phyloP scores from a whole-genome alignment of 2,329 filamentous ascomycete species.

The Diplodia intermedia region DNA sequence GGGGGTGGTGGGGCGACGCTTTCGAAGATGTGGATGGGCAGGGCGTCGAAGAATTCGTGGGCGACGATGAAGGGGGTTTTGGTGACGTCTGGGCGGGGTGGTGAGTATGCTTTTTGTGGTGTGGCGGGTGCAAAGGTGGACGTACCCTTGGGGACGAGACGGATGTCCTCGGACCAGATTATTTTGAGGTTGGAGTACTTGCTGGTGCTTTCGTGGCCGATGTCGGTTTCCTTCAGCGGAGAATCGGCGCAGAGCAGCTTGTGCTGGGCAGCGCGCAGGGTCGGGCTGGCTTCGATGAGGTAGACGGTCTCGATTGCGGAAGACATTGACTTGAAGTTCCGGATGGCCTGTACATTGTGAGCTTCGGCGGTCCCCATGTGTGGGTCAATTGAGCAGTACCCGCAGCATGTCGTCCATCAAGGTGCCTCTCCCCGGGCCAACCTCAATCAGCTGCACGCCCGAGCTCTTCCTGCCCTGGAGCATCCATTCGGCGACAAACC shows the following conservation, averaged over 20 bases:
- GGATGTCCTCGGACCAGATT: constrained; percentile 88
- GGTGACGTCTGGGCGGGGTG: constrained; percentile 59
- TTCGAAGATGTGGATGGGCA: constrained; percentile 95
- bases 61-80: constrained; percentile 92
- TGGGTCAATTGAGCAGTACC: constrained; percentile 58
- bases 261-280: constrained; percentile 79
- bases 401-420: constrained; percentile 96
- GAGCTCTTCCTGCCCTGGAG: constrained; percentile 77
- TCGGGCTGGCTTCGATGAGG: constrained; percentile 89
- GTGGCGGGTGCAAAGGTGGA: constrained; percentile 11
- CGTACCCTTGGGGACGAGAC: constrained; percentile 75
- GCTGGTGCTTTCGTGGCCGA: constrained; percentile 75
- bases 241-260: constrained; percentile 79
- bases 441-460: constrained; percentile 88
- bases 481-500: constrained; percentile 97
- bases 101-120: constrained; percentile 25
- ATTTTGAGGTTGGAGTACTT: constrained; percentile 71
- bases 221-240: constrained; percentile 71
- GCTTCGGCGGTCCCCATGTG: constrained; percentile 13
- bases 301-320: constrained; percentile 85
- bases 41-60: constrained; percentile 97
- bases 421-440: constrained; percentile 92
- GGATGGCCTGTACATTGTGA: constrained; percentile 69
- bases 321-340: constrained; percentile 79
- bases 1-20: constrained; percentile 62